These are phyloP conservation scores for Trypanosoma congolense DNA, from an alignment of 208 protist genomes.

Conservation along the genomic window DNA sequence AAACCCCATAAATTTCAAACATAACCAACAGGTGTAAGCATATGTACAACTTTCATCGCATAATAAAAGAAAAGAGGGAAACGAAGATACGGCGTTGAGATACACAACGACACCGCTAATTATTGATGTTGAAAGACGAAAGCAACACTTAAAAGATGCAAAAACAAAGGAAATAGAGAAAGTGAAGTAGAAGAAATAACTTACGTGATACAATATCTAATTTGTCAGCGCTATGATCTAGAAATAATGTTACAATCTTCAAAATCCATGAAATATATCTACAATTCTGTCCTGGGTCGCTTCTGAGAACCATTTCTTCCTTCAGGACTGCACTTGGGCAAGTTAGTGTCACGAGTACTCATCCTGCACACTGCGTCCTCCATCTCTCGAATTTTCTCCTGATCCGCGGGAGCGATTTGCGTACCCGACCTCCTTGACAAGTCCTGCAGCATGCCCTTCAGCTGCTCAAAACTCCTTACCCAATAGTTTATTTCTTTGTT, in stretches of 20 bases:
- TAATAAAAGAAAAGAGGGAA: too few relatives aligned
- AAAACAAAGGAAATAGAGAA: too few relatives aligned
- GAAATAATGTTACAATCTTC: too few relatives aligned
- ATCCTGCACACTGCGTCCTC: constrained; percentile 32
- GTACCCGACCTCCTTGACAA: constrained; percentile 19
- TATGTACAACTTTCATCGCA: constrained; percentile 2
- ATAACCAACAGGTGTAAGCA: constrained; percentile 19
- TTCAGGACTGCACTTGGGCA: background rate
- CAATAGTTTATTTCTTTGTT: constrained; percentile 76
- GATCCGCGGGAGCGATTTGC: constrained; percentile 39
- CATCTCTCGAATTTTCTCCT: constrained; percentile 37
- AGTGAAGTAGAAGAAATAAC: too few relatives aligned
- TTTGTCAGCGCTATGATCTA: too few relatives aligned
- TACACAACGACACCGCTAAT: too few relatives aligned
- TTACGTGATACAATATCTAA: too few relatives aligned
- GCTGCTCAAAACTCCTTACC: constrained; percentile 67
- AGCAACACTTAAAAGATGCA: too few relatives aligned
- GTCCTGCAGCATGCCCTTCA: constrained; percentile 61
- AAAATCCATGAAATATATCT: too few relatives aligned
- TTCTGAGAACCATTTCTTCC: constrained; percentile 8
- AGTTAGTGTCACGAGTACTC: constrained; percentile 4
- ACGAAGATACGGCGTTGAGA: too few relatives aligned
- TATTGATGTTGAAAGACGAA: too few relatives aligned
- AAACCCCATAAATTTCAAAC: constrained; percentile 18
- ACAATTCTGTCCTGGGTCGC: background rate